Evolutionary conservation across 345 rosid genomes (phyloP), one percentile per base, ranked within the genome.

Genomic region (Lepidium aucheri): DNA sequence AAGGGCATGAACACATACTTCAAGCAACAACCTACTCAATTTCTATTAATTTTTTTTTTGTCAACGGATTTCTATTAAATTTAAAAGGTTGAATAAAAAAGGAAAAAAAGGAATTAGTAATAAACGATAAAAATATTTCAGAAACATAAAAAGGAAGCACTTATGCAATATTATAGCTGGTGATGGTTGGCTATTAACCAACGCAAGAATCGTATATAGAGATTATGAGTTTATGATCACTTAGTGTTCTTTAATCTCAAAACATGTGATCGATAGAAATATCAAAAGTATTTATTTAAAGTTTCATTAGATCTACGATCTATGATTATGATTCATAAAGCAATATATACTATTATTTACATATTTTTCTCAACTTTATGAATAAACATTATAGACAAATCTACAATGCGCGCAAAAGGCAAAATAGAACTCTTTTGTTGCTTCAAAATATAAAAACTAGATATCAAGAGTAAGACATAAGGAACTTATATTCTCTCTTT

Each of bases 21-120:
- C 55, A 65, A 73, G 72, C 67, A 73, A 73, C 72, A 67, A 61
- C 77, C 73, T 67, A 53, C 77, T 67, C 73, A 53, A 60, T 52
- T 61, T 60, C 20, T 45, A n/a, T 60, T 50, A 18, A 56, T 22
- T 18, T 35, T 41, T n/a, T n/a, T n/a, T n/a, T n/a, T n/a, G n/a
- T n/a, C n/a, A n/a, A n/a, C n/a, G n/a, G n/a, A 60, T 52, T 61
- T 60, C 20, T 45, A n/a, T 60, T 50, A 18, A 56, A 33, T 18
- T 35, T 41, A 54, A 35, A 35, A 22, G 40, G 26, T 6, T 7
- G 20, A 61, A 28, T 28, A 5, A 28, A 28, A 34, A 8, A 5
- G 10, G 8, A 39, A 15, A 22, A n/a, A 57, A 51, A 43, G 16
- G 26, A n/a, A 62, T 41, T 32, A 53, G 22, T 35, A n/a, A 62